Evolutionary conservation across 1,284 basidiomycete genomes (phyloP).

Genomic region (Moesziomyces antarcticus): DNA sequence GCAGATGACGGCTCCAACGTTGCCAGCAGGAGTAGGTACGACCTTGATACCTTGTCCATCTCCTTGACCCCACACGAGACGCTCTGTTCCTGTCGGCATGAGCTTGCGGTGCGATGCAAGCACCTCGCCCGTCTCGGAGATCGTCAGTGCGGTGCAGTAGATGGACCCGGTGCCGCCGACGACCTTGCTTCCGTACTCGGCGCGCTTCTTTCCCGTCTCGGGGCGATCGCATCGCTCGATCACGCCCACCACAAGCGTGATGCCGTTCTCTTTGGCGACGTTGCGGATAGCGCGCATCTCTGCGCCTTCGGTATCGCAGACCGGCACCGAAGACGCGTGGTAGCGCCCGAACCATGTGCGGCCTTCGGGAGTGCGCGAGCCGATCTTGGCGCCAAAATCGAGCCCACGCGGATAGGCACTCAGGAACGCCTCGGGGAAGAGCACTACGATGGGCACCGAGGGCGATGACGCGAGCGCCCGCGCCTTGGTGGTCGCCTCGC

Average conservation of each 20-base stretch:
- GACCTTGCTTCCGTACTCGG: constrained; percentile 31
- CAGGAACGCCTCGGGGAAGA: constrained; percentile 79
- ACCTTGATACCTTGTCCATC: constrained; percentile 63
- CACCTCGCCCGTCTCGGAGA: constrained; percentile 74
- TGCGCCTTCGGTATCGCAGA: constrained; percentile 38
- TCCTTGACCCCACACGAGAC: constrained; percentile 77
- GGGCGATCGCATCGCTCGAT: constrained; percentile 72
- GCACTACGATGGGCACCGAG: constrained; percentile 69
- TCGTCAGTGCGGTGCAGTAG: constrained; percentile 78
- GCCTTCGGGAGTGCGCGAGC: constrained; percentile 44
- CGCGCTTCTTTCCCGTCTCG: constrained; percentile 28
- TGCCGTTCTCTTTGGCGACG: constrained; percentile 35
- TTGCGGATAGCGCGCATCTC: constrained; percentile 36
- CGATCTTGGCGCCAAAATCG: constrained; percentile 53
- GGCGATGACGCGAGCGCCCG: constrained; percentile 15
- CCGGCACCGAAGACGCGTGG: constrained; percentile 38
- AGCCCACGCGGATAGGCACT: constrained; percentile 67
- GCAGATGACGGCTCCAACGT: constrained; percentile 36
- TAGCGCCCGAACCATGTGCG: constrained; percentile 49
- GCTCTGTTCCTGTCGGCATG: constrained; percentile 77
- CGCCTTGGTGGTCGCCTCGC: constrained; percentile 36
- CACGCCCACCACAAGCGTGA: constrained; percentile 74
- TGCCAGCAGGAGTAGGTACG: constrained; percentile 61
- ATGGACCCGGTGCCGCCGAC: constrained; percentile 73
- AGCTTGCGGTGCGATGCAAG: constrained; percentile 79